Evolutionary conservation across 2,329 filamentous ascomycete species (phyloP), one percentile per base, ranked within the genome.

Genomic region (Ophiocordyceps sinensis): DNA sequence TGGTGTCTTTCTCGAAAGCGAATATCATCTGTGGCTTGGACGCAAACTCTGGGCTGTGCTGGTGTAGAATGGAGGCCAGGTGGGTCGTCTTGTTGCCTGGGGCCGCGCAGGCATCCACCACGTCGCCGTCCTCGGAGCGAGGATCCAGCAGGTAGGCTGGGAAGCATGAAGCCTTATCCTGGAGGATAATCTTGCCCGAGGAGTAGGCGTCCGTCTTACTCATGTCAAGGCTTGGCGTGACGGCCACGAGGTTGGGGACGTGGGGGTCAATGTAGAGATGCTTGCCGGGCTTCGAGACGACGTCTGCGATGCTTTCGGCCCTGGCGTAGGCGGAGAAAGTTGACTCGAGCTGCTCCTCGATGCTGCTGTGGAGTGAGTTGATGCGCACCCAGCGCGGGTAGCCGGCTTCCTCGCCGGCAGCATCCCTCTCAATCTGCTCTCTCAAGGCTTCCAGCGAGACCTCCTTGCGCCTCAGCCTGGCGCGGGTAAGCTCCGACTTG

Each of bases 51-150:
- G 60, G 58, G 3, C 55, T 56, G 40, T 62, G 63, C 38, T 60
- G 63, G 40, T 58, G 66, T 38, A 91, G 54, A 5, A 95, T 75
- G 2, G 86, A 82, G 1, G 88, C 87, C 37, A 94, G 64, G 58
- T 96, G 91, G 8, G 89, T 96, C 1, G 91, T 96, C 63, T 98
- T 98, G 60, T 98, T 98, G 6, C 91, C 91, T 2, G 91, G 91
- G 1, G 91, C 91, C 0, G 91, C 85, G 57, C 89, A 96, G 0
- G 85, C 85, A 59, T 98, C 91, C n/a, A 96, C 75, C 9, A 93
- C 67, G 53, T 91, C 78, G 21, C 85, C 85, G 47, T 81, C 75
- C 43, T 74, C 67, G 9, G 75, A 64, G 0, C 64, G 64, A 0
- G 82, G 77, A 40, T 94, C 71, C 0, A 98, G 67, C 3, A 98